Conservation (phyloP, 169 alveolate species). For the Perkinsus olseni region DNA sequence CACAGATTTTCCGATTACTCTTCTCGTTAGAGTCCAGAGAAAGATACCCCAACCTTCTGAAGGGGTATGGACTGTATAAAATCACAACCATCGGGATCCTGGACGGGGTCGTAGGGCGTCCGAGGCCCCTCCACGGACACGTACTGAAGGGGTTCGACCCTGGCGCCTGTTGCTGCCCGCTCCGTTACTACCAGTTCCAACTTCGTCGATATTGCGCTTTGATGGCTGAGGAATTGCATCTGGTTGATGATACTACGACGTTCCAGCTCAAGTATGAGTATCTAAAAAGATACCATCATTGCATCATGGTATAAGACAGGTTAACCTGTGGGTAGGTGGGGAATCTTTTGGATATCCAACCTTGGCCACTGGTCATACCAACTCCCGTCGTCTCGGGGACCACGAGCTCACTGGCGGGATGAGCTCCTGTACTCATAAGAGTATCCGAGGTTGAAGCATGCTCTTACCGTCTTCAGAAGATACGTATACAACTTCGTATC, state of each 20-base stretch:
- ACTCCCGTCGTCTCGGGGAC: background rate
- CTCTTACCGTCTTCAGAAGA: background rate
- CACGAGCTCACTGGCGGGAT: background rate
- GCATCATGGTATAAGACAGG: background rate
- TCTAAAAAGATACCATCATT: background rate
- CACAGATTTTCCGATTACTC: slow-evolving; percentile 31
- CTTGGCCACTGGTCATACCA: background rate
- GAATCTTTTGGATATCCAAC: background rate
- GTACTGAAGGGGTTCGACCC: slow-evolving; percentile 15
- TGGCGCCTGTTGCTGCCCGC: too few species aligned
- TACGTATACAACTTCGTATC: background rate
- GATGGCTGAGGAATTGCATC: slow-evolving; percentile 77
- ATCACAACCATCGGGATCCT: background rate
- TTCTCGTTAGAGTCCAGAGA: slow-evolving; percentile 74
- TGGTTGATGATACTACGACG: slow-evolving; percentile 21
- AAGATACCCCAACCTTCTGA: slow-evolving; percentile 76
- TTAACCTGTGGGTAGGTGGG: background rate
- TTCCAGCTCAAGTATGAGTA: background rate
- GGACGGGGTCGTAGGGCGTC: background rate
- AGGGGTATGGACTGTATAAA: slow-evolving; percentile 28
- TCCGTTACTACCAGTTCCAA: slow-evolving; percentile 47
- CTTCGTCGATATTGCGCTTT: slow-evolving; percentile 67
- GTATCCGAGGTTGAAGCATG: background rate
- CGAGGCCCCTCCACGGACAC: background rate
- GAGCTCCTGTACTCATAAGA: background rate